phyloP scores from a whole-genome alignment of 768 basidiomycete genomes.

The Lentinula edodes region DNA sequence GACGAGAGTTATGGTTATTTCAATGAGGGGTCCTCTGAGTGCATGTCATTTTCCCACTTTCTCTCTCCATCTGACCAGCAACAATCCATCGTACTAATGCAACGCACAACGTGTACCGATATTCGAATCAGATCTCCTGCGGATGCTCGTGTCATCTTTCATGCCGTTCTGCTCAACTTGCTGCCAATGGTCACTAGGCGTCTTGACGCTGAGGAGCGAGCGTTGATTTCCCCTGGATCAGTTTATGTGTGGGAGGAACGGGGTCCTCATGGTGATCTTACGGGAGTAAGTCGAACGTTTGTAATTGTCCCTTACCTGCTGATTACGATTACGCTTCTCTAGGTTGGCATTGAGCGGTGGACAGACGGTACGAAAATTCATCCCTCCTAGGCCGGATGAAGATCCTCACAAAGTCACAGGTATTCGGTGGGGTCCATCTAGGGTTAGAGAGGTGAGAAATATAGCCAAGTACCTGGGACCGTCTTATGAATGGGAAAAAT shows the following conservation, averaged over 20 bases:
- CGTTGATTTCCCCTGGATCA: constrained; percentile 64
- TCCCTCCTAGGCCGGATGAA: neutral
- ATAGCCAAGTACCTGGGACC: neutral
- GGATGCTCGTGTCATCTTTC: constrained; percentile 61
- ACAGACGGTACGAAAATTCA: constrained; percentile 52
- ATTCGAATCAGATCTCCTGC: constrained; percentile 46
- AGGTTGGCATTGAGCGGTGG: constrained; percentile 82
- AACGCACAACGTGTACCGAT: constrained; percentile 46
- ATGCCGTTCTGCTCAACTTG: constrained; percentile 60
- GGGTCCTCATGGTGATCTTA: neutral
- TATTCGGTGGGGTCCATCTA: constrained; percentile 74
- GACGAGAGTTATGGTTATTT: constrained; percentile 2
- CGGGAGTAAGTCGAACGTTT: constrained; percentile 25
- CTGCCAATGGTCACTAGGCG: constrained; percentile 77
- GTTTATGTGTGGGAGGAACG: constrained; percentile 88
- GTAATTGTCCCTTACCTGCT: neutral
- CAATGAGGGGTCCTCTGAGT: neutral
- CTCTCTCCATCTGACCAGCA: neutral
- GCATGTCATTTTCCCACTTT: neutral
- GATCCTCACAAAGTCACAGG: constrained; percentile 24
- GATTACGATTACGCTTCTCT: neutral
- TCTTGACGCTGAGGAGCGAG: constrained; percentile 70
- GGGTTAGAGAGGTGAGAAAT: constrained; percentile 62
- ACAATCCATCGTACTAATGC: constrained; percentile 24
- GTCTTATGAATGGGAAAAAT: constrained; percentile 4